These are phyloP conservation scores for Podaxis rugospora DNA, from an alignment of 768 basidiomycete species.

Conservation along the genomic window DNA sequence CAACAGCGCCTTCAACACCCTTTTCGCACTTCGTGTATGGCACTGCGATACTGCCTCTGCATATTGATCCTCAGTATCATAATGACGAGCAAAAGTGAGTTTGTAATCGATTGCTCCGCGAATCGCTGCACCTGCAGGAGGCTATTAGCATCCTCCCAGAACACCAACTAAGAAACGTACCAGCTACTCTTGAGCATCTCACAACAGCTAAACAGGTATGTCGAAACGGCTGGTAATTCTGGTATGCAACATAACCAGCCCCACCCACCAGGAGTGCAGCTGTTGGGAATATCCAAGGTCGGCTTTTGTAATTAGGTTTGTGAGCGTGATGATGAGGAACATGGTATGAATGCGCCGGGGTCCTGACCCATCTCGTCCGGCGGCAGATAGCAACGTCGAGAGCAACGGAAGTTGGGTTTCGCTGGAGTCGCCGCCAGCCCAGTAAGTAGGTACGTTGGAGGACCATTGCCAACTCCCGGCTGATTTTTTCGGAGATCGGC, in stretches of 20 bases:
- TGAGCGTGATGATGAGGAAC: background rate
- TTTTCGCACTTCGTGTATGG: constrained; percentile 76
- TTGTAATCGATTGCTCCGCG: constrained; percentile 71
- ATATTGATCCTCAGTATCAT: constrained; percentile 46
- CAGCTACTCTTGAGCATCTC: constrained; percentile 78
- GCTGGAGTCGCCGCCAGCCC: constrained; percentile 7
- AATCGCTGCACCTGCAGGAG: constrained; percentile 51
- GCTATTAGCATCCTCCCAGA: background rate
- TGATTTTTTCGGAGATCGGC: constrained; percentile 3
- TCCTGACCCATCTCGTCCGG: constrained; percentile 9
- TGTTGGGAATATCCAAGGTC: constrained; percentile 34
- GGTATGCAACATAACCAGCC: constrained; percentile 48
- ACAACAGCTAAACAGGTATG: constrained; percentile 69
- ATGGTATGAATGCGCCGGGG: background rate
- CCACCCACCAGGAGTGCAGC: constrained; percentile 31
- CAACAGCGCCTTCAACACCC: constrained; percentile 79
- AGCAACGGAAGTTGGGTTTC: background rate
- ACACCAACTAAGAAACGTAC: constrained; percentile 29
- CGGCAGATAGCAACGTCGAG: background rate
- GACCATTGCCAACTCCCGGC: constrained; percentile 7
- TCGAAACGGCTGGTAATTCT: constrained; percentile 68
- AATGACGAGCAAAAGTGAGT: constrained; percentile 51
- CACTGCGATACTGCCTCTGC: constrained; percentile 64
- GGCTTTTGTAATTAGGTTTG: background rate
- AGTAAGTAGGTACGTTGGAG: constrained; percentile 1